Conservation (phyloP, 768 basidiomycete genomes). For the Fomitopsis serialis region DNA sequence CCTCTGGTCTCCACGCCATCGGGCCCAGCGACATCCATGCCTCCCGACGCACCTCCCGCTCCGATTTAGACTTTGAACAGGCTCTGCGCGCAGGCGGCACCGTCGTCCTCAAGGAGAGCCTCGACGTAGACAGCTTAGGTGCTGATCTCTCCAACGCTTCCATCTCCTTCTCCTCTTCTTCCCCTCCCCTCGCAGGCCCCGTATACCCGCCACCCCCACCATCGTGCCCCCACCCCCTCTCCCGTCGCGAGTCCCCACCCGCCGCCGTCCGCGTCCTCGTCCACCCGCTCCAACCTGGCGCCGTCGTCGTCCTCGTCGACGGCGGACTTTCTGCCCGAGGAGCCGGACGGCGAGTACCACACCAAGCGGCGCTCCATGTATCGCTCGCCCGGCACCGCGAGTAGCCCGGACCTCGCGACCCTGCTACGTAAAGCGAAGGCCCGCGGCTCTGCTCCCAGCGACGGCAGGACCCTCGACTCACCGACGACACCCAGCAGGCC, state of each 20-base stretch:
- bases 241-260: conserved; percentile 25
- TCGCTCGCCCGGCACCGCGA: conserved; percentile 82
- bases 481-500: conserved; percentile 4
- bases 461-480: conserved; percentile 12
- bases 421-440: conserved; percentile 81
- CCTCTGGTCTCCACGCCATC: conserved; percentile 50
- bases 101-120: conserved; percentile 61
- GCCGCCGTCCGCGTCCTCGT: conserved; percentile 26
- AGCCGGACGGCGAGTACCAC: conserved; percentile 62
- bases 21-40: conserved; percentile 43
- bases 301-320: conserved; percentile 41
- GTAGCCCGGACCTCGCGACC: conserved; percentile 88
- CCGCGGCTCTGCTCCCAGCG: conserved; percentile 34
- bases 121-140: conserved; percentile 66
- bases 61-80: conserved; percentile 80
- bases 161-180: conserved; percentile 38
- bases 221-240: conserved; percentile 69
- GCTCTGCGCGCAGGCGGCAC: conserved; percentile 65
- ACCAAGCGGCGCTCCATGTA: conserved; percentile 82
- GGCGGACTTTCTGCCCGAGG: conserved; percentile 58
- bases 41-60: conserved; percentile 55
- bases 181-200: conserved; percentile 33
- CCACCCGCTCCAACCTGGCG: conserved; percentile 21
- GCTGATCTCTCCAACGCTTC: conserved; percentile 36
- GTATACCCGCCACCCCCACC: conserved; percentile 50